Conservation (phyloP, 345 rosid species). For the Lumnitzera racemosa region DNA sequence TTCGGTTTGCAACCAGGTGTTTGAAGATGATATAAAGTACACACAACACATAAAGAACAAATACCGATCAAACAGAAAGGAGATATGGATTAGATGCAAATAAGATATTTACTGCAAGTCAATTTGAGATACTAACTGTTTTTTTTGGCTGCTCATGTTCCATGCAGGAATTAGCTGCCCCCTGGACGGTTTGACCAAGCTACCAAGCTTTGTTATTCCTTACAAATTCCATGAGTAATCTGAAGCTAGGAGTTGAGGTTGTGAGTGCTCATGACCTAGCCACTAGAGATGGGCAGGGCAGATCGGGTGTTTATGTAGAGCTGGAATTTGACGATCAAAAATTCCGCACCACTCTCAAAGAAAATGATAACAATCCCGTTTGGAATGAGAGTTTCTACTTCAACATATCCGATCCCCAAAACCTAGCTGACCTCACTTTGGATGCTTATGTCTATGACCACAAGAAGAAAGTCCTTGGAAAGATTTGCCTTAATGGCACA, state of each 20-base stretch:
- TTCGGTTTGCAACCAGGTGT: no score
- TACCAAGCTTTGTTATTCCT: no score
- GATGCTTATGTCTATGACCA: constrained; percentile 54
- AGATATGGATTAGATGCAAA: no score
- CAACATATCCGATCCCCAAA: constrained; percentile 65
- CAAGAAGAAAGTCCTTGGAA: constrained; percentile 54
- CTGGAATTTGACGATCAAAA: constrained; percentile 73
- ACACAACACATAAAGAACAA: no score
- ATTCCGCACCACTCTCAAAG: constrained; percentile 56
- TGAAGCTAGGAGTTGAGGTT: constrained; percentile 84
- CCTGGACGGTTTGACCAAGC: constrained; percentile 3
- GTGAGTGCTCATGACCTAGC: constrained; percentile 64
- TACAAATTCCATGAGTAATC: constrained; percentile 40
- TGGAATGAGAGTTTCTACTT: constrained; percentile 86
- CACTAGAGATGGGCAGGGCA: constrained; percentile 51
- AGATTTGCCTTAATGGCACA: constrained; percentile 61
- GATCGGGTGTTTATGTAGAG: constrained; percentile 62
- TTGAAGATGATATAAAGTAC: no score
- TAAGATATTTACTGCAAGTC: no score
- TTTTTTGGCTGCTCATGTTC: no score
- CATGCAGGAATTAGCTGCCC: background rate
- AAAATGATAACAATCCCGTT: constrained; percentile 60
- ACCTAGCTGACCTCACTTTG: constrained; percentile 41
- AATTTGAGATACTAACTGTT: no score
- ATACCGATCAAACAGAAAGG: no score